Conservation (phyloP, 208 protist genomes). For the Crithidia fasciculata region DNA sequence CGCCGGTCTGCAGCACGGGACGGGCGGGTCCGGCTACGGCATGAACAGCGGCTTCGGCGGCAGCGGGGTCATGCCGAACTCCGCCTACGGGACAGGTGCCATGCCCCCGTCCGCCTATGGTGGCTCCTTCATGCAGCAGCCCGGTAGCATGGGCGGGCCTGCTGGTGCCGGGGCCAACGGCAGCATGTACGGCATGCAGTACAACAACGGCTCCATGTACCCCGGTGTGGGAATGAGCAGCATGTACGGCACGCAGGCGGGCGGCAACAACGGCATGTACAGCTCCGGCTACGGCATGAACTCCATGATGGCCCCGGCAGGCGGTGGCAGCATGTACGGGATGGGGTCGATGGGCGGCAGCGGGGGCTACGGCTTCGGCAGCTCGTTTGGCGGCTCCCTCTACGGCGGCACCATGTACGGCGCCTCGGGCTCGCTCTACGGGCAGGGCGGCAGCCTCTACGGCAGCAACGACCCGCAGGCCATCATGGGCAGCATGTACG, state of each 20-base stretch:
- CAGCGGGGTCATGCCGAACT: neutral
- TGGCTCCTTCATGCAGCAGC: slow-evolving; percentile 12
- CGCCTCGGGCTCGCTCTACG: slow-evolving; percentile 42
- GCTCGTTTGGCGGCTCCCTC: slow-evolving; percentile 40
- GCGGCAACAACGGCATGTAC: slow-evolving; percentile 18
- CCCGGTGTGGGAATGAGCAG: slow-evolving; percentile 24
- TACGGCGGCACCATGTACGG: slow-evolving; percentile 49
- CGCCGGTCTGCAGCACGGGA: slow-evolving; percentile 5
- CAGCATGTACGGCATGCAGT: slow-evolving; percentile 34
- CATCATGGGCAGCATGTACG: slow-evolving; percentile 55
- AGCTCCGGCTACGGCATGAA: slow-evolving; percentile 23
- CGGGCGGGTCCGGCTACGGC: slow-evolving; percentile 18
- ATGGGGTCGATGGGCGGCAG: slow-evolving; percentile 28
- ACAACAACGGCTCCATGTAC: slow-evolving; percentile 26
- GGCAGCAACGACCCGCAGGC: slow-evolving; percentile 30
- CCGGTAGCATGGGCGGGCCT: neutral
- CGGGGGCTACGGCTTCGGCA: slow-evolving; percentile 22
- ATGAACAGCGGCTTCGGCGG: neutral
- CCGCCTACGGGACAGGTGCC: neutral
- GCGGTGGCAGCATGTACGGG: slow-evolving; percentile 25
- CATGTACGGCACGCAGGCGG: slow-evolving; percentile 30
- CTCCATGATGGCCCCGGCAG: slow-evolving; percentile 12
- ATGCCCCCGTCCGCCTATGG: slow-evolving; percentile 1
- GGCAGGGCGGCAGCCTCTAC: slow-evolving; percentile 56
- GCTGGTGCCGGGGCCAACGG: neutral